Conservation (phyloP, 805 yeast species). For the Scheffersomyces spartinae region DNA sequence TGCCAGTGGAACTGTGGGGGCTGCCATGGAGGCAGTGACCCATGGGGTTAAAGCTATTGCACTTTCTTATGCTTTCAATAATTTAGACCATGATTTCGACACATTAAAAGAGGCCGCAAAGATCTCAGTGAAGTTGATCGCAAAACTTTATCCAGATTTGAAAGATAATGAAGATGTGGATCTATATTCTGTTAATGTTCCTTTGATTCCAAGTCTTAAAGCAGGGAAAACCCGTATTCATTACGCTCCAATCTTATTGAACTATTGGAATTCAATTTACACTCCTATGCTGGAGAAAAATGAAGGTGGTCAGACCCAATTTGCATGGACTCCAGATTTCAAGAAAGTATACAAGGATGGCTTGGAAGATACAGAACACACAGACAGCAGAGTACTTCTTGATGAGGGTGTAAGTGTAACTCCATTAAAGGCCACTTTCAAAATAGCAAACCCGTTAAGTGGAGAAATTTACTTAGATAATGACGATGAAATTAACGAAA, state of each 20-base stretch:
- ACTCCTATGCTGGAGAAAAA: conserved; percentile 13
- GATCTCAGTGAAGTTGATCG: conserved; percentile 52
- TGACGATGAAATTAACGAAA: no score
- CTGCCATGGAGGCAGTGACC: conserved; percentile 87
- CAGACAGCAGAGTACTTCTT: conserved; percentile 63
- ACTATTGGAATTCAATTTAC: conserved; percentile 68
- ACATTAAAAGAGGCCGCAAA: conserved; percentile 54
- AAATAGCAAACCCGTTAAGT: conserved; percentile 22
- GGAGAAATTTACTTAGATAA: no score
- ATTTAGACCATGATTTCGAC: conserved; percentile 35
- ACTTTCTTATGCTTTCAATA: conserved; percentile 71
- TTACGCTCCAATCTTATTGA: conserved; percentile 72
- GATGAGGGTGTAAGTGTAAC: conserved; percentile 56
- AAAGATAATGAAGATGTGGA: conserved; percentile 38
- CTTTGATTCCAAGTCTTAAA: conserved; percentile 46
- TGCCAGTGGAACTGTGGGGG: conserved; percentile 93
- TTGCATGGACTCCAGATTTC: conserved; percentile 80
- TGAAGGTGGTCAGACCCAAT: conserved; percentile 31
- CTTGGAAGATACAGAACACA: conserved; percentile 26
- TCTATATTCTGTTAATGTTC: conserved; percentile 75
- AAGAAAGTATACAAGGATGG: conserved; percentile 48
- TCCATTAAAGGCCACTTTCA: conserved; percentile 63
- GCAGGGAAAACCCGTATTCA: conserved; percentile 47
- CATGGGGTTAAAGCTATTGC: conserved; percentile 66
- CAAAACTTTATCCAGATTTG: conserved; percentile 52